A percentile compares a stretch with the other conserved stretches of the same genome.
phyloP scores from a whole-genome alignment of 768 basidiomycete genomes.

The Vishniacozyma victoriae region DNA sequence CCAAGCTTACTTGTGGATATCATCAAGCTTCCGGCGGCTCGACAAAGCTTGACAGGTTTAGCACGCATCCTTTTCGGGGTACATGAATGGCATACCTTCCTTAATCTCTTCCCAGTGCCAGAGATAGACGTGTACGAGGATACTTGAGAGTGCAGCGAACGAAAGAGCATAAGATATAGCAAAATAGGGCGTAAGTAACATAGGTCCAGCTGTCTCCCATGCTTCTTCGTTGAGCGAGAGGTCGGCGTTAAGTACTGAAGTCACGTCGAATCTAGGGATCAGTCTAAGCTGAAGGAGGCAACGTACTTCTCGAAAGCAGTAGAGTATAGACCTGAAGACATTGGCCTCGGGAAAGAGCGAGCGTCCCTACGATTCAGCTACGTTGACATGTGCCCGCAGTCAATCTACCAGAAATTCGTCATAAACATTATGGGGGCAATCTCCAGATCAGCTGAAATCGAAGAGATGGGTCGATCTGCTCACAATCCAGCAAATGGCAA shows the following conservation, averaged over 20 bases:
- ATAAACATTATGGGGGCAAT: constrained; percentile 39
- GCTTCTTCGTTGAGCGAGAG: constrained; percentile 43
- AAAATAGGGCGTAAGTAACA: constrained; percentile 47
- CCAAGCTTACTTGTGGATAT: constrained; percentile 40
- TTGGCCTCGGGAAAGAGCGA: constrained; percentile 38
- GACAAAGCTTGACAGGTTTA: constrained; percentile 20
- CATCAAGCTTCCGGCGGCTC: constrained; percentile 25
- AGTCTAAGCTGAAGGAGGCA: neutral
- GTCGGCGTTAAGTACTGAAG: constrained; percentile 40
- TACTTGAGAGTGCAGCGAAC: constrained; percentile 45
- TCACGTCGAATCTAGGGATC: constrained; percentile 44
- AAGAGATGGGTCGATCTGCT: constrained; percentile 7
- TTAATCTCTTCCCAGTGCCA: constrained; percentile 45
- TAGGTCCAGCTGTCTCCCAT: constrained; percentile 40
- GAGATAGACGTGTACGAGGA: constrained; percentile 44
- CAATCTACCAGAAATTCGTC: constrained; percentile 40
- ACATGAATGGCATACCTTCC: constrained; percentile 18
- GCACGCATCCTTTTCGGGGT: constrained; percentile 3
- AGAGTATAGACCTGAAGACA: constrained; percentile 43
- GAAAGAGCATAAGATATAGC: constrained; percentile 43
- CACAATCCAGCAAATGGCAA: constrained; percentile 45
- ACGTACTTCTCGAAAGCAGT: constrained; percentile 37
- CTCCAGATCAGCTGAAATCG: constrained; percentile 6
- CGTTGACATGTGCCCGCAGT: neutral
- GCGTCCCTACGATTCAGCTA: constrained; percentile 27